Conservation (phyloP, 441 rosid species). For the Codiaeum variegatum region DNA sequence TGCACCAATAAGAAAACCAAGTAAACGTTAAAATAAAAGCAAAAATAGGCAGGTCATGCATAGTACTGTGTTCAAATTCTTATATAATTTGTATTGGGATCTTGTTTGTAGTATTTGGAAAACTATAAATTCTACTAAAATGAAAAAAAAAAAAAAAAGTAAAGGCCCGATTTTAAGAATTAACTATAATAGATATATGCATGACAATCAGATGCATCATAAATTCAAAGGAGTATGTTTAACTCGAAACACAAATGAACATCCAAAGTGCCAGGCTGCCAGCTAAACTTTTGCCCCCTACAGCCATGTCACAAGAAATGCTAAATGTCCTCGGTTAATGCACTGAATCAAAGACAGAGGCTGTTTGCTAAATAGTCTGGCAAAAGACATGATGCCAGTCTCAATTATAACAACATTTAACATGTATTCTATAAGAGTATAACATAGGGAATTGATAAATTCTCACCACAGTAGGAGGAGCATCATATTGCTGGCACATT, state of each 20-base stretch:
- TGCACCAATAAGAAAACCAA: slow-evolving; percentile 35
- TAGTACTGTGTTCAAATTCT: not conserved
- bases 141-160: not conserved
- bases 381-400: not conserved
- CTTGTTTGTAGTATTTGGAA: no score
- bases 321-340: not conserved
- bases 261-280: not conserved
- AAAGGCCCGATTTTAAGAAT: not conserved
- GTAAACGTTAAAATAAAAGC: not conserved
- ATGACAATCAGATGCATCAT: not conserved
- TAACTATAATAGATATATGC: not conserved
- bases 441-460: not conserved
- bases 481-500: slow-evolving; percentile 88
- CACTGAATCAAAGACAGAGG: not conserved
- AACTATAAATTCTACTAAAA: not conserved
- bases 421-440: not conserved
- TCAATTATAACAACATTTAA: not conserved
- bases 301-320: not conserved
- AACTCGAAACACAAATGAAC: not conserved
- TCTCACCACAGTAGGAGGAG: slow-evolving; percentile 79
- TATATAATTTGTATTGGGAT: not conserved
- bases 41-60: not conserved
- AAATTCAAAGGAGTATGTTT: not conserved
- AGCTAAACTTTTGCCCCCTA: not conserved
- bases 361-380: not conserved